These are phyloP conservation scores for Sugiyamaella lignohabitans DNA, from an alignment of 805 yeast species.

Conservation along the genomic window DNA sequence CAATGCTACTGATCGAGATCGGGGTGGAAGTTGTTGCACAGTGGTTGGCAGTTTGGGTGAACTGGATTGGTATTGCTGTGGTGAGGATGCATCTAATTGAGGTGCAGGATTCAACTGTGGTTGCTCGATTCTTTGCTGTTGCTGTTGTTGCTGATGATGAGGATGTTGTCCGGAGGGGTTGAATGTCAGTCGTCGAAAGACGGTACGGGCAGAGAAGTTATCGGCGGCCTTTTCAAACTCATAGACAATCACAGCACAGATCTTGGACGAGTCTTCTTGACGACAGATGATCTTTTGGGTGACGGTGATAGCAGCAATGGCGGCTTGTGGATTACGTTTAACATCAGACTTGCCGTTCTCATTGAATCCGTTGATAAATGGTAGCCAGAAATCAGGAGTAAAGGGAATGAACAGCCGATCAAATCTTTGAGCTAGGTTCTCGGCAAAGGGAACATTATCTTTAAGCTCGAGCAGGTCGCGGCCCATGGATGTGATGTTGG, in stretches of 20 bases:
- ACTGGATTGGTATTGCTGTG: not conserved
- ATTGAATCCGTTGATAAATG: constrained; percentile 30
- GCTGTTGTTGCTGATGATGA: no score
- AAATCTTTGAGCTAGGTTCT: constrained; percentile 19
- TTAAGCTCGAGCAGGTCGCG: constrained; percentile 25
- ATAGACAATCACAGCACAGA: constrained; percentile 30
- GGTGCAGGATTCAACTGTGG: not conserved
- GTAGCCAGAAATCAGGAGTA: constrained; percentile 35
- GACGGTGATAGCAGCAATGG: constrained; percentile 31
- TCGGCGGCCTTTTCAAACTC: constrained; percentile 33
- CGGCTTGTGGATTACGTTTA: constrained; percentile 24
- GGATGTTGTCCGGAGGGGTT: not conserved
- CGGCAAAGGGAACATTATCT: constrained; percentile 24
- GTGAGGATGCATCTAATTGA: no score
- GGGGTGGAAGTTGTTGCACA: not conserved
- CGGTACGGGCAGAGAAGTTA: constrained; percentile 32
- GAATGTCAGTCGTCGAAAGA: constrained; percentile 28
- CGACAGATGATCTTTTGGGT: constrained; percentile 27
- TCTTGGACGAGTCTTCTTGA: constrained; percentile 10
- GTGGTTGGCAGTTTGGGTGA: no score
- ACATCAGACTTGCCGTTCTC: constrained; percentile 13
- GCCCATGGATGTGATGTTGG: constrained; percentile 30
- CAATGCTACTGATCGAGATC: not conserved
- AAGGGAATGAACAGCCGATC: constrained; percentile 33
- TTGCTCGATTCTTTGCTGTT: not conserved